These are phyloP conservation scores for Monilinia aucupariae DNA, from an alignment of 2,329 filamentous ascomycete species.

Conservation along the genomic window DNA sequence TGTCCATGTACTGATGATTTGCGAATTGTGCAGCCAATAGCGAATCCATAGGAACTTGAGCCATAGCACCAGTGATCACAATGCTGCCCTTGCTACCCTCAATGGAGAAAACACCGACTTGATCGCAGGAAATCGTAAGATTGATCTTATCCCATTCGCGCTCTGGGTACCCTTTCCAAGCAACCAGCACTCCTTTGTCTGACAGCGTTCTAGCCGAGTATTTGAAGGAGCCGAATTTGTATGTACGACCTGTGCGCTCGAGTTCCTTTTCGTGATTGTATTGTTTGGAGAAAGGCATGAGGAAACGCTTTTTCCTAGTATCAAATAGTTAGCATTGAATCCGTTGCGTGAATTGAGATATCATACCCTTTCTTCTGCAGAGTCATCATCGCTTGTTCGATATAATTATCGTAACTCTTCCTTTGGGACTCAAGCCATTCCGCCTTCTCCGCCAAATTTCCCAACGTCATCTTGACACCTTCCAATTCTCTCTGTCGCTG, in stretches of 20 bases:
- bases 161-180: constrained; percentile 79
- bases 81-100: constrained; percentile 89
- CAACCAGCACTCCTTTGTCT: constrained; percentile 89
- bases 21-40: constrained; percentile 95
- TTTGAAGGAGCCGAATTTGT: constrained; percentile 97
- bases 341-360: background rate
- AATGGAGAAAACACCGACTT: constrained; percentile 88
- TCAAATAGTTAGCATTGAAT: constrained; percentile 20
- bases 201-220: constrained; percentile 84
- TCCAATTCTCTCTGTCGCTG: constrained; percentile 90
- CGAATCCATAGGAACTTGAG: constrained; percentile 84
- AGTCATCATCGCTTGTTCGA: constrained; percentile 96
- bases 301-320: constrained; percentile 75
- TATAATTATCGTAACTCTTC: constrained; percentile 98
- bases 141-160: constrained; percentile 89
- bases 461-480: constrained; percentile 67
- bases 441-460: constrained; percentile 77
- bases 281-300: constrained; percentile 95
- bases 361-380: constrained; percentile 86
- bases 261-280: constrained; percentile 98
- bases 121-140: constrained; percentile 87
- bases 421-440: constrained; percentile 90
- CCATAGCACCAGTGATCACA: constrained; percentile 91
- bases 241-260: constrained; percentile 83
- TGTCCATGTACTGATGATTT: constrained; percentile 89